These are phyloP conservation scores for Stephania cephalantha DNA, from an alignment of 164 flowering plant species.

Conservation along the genomic window DNA sequence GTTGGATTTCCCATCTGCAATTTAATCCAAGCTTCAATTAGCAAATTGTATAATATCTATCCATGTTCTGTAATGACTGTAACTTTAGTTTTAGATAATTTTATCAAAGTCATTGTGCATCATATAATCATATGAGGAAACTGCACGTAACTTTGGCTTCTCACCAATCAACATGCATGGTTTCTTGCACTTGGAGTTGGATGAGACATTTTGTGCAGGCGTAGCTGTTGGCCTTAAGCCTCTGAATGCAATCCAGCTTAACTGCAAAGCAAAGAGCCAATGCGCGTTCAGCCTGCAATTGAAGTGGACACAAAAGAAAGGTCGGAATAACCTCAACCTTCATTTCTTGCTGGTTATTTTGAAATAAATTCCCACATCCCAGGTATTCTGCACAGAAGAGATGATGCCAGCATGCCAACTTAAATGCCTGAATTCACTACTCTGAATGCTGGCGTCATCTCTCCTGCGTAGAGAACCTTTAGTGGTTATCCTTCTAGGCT, in stretches of 20 bases:
- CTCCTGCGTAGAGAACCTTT: conserved; percentile 21
- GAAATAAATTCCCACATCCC: conserved; percentile 5
- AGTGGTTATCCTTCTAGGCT: not conserved
- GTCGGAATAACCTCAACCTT: not conserved
- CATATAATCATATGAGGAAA: conserved; percentile 1
- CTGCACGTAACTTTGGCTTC: not conserved
- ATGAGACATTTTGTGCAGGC: not conserved
- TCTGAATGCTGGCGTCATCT: conserved; percentile 20
- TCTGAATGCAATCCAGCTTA: not conserved
- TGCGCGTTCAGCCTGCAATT: not conserved
- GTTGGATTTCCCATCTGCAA: not conserved
- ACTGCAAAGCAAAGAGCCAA: not conserved
- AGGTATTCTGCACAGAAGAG: conserved; percentile 13
- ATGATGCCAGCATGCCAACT: conserved; percentile 12
- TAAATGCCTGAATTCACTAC: not conserved
- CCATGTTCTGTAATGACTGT: conserved; percentile 3
- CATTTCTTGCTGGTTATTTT: not conserved
- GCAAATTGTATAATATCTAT: conserved; percentile 5
- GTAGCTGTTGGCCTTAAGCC: not conserved
- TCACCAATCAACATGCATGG: not conserved
- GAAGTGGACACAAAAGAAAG: not conserved
- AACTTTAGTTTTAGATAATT: not conserved
- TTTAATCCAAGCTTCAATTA: not conserved
- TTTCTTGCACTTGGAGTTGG: not conserved
- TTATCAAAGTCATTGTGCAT: not conserved